Evolutionary conservation across 2,329 filamentous ascomycete species (phyloP).

Genomic region (Stagonosporopsis vannaccii): DNA sequence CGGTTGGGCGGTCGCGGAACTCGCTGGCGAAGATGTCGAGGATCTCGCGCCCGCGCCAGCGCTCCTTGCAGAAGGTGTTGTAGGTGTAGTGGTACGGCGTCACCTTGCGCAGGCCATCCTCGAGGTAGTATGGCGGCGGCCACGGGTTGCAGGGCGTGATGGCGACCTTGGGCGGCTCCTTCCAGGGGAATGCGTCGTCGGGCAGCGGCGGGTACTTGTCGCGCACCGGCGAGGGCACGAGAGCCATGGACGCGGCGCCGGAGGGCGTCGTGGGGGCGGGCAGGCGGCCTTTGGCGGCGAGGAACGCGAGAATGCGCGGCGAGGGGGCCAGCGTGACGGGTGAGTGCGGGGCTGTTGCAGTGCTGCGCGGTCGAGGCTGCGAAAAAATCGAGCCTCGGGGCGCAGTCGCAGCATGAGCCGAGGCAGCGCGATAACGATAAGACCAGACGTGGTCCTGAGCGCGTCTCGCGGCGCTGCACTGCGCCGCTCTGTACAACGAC

Average conservation of each 20-base stretch:
- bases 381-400: conserved; percentile 8
- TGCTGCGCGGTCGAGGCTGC: background rate
- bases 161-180: conserved; percentile 57
- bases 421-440: conserved; percentile 17
- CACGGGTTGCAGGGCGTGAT: conserved; percentile 61
- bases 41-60: conserved; percentile 83
- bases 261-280: conserved; percentile 27
- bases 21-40: conserved; percentile 90
- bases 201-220: conserved; percentile 40
- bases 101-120: conserved; percentile 83
- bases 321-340: conserved; percentile 49
- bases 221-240: conserved; percentile 44
- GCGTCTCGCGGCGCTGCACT: background rate
- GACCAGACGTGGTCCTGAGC: background rate
- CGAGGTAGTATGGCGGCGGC: conserved; percentile 79
- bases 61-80: conserved; percentile 92
- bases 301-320: conserved; percentile 59
- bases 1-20: conserved; percentile 84
- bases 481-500: background rate
- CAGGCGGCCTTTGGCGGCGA: conserved; percentile 57
- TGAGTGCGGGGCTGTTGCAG: conserved; percentile 15
- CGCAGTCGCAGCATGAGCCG: conserved; percentile 5
- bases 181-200: conserved; percentile 49
- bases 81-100: conserved; percentile 91
- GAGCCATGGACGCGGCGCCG: conserved; percentile 53